Percentiles rank a stretch among this genome's conserved stretches.
Evolutionary conservation across 495 filamentous ascomycete species (phyloP).

Genomic region (Cryomyces antarcticus): DNA sequence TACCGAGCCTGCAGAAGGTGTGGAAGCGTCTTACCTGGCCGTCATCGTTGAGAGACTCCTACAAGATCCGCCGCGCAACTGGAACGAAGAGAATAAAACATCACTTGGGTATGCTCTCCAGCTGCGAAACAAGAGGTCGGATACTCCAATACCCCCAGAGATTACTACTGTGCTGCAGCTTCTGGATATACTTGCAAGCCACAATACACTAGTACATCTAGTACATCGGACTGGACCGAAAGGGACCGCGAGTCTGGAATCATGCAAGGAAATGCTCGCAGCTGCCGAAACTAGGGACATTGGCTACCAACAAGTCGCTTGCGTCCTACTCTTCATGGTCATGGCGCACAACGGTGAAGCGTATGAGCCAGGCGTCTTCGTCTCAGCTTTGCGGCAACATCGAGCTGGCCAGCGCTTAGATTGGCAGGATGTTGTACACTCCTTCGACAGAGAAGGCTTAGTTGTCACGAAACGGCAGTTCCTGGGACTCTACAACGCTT

Average conservation of each 20-base stretch:
- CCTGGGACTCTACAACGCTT: conserved; percentile 50
- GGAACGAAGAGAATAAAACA: conserved; percentile 51
- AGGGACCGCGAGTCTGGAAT: conserved; percentile 30
- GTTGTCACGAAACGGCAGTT: conserved; percentile 63
- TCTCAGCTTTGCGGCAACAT: conserved; percentile 37
- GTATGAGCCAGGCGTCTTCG: conserved; percentile 55
- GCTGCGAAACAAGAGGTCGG: conserved; percentile 42
- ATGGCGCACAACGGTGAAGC: conserved; percentile 40
- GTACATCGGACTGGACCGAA: conserved; percentile 56
- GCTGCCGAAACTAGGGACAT: conserved; percentile 46
- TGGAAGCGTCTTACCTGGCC: conserved; percentile 44
- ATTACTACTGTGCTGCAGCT: conserved; percentile 57
- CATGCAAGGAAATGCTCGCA: conserved; percentile 40
- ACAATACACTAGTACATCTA: conserved; percentile 48
- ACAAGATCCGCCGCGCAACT: conserved; percentile 60
- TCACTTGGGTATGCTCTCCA: conserved; percentile 46
- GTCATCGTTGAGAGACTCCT: conserved; percentile 64
- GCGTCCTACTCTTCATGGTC: conserved; percentile 66
- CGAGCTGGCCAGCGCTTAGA: conserved; percentile 39
- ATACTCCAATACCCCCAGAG: conserved; percentile 42
- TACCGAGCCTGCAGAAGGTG: conserved; percentile 23
- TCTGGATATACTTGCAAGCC: conserved; percentile 42
- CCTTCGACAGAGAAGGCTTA: conserved; percentile 65
- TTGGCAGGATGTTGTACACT: conserved; percentile 64
- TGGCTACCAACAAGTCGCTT: conserved; percentile 62